Base-by-base conservation (phyloP, 495 filamentous ascomycete species). In the Staphylotrichum longicolle region DNA sequence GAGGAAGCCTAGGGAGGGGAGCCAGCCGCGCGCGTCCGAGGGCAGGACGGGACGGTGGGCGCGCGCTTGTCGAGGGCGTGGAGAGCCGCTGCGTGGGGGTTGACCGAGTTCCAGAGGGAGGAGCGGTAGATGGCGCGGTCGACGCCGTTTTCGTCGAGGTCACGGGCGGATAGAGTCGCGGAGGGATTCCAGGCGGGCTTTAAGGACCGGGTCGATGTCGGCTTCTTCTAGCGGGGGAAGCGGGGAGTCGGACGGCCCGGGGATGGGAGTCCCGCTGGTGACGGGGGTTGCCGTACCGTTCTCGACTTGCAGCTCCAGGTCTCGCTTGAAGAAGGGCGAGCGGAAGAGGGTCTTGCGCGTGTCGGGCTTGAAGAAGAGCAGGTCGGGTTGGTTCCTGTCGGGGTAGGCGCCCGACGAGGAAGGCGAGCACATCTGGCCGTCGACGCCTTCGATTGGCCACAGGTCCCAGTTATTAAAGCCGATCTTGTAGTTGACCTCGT, bases 271-370 rank as follows among this genome's bases (percentile, higher is more conserved):
- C 6, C 8, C 27, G 47, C 15, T 33, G 47, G 47, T 35, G 12
- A 34, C 27, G 32, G 14, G 33, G 7, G 50, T 53, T 37, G 50
- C n/a, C 3, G 50, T 53, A 27, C 11, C 12, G 42, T 45, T 45
- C 9, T 45, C n/a, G 34, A 35, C 32, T 40, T 53, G 30, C 12
- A 39, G 50, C 33, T 53, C 30, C 27, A 53, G 50, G 49, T 53
- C 35, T 9, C 50, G 50, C 35, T 53, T 53, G 50, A 53, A 50
- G 48, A 50, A 7, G 48, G 48, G 48, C 20, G 30, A 35, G 48
- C 48, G 48, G 48, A 50, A 50, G 32, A 50, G 32, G 50, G 50
- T 53, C 50, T 39, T 53, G 50, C 50, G 50, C 34, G 53, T 56
- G 39, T 56, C 39, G 8, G 40, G 40, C 39, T 56, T 56, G 53